Evolutionary conservation across 495 filamentous ascomycete genomes (phyloP).

Genomic region (Collariella sp.): DNA sequence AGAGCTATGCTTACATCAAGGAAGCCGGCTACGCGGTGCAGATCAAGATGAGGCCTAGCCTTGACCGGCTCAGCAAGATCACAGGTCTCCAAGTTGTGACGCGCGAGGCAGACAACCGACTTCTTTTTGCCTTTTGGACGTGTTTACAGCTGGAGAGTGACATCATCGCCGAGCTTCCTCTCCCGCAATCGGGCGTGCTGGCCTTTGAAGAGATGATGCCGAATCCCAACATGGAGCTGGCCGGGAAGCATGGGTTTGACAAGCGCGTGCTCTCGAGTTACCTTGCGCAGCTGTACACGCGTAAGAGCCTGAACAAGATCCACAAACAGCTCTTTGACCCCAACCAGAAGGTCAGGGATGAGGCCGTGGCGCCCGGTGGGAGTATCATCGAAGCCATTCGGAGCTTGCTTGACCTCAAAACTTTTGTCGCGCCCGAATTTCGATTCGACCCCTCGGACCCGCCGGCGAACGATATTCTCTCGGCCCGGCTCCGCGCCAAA

Average conservation of each 20-base stretch:
- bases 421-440: constrained; percentile 36
- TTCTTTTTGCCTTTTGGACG: constrained; percentile 84
- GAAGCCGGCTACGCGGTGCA: constrained; percentile 68
- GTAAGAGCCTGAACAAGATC: constrained; percentile 75
- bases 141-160: constrained; percentile 94
- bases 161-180: constrained; percentile 80
- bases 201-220: constrained; percentile 59
- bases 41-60: constrained; percentile 60
- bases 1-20: constrained; percentile 83
- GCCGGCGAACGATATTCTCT: constrained; percentile 67
- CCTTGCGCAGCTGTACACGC: constrained; percentile 72
- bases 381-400: constrained; percentile 45
- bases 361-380: constrained; percentile 1
- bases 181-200: constrained; percentile 71
- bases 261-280: constrained; percentile 67
- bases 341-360: constrained; percentile 19
- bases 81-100: constrained; percentile 26
- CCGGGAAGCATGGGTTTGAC: constrained; percentile 35
- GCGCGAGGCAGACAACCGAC: constrained; percentile 43
- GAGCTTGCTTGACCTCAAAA: constrained; percentile 33
- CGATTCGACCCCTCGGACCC: constrained; percentile 59
- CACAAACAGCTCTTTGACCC: constrained; percentile 74
- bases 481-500: constrained; percentile 80
- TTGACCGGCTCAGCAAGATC: constrained; percentile 35
- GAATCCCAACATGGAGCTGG: constrained; percentile 47